These are phyloP conservation scores for Russula olivacea DNA, from an alignment of 768 basidiomycete genomes.

Conservation along the genomic window DNA sequence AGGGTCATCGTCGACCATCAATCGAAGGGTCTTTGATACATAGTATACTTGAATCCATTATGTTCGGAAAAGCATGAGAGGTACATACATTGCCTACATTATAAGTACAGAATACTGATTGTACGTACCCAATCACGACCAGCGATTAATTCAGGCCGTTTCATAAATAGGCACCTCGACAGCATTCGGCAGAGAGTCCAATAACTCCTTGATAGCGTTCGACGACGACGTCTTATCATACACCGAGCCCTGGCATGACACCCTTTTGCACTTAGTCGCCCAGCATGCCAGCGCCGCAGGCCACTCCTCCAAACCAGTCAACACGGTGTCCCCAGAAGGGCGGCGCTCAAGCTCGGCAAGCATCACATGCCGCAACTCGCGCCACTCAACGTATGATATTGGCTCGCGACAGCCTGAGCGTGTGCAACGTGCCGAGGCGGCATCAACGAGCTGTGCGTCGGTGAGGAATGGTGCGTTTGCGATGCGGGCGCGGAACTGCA, in stretches of 20 bases:
- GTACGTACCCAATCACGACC: neutral
- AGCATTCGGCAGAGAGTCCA: constrained; percentile 43
- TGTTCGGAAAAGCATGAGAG: neutral
- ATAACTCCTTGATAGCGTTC: constrained; percentile 48
- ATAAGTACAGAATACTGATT: neutral
- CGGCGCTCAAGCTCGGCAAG: constrained; percentile 52
- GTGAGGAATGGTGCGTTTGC: constrained; percentile 49
- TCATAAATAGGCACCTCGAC: constrained; percentile 27
- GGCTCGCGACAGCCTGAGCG: constrained; percentile 37
- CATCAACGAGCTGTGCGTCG: constrained; percentile 35
- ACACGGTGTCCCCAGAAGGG: constrained; percentile 54
- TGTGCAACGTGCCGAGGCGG: constrained; percentile 47
- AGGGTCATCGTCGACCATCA: neutral
- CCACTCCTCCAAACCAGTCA: constrained; percentile 50
- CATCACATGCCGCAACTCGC: constrained; percentile 55
- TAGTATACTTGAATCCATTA: neutral
- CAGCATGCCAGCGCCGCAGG: constrained; percentile 56
- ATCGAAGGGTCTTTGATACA: neutral
- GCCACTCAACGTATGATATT: constrained; percentile 58
- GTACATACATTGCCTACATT: neutral
- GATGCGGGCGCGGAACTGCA: constrained; percentile 44
- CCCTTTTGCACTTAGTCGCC: constrained; percentile 47
- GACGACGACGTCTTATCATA: constrained; percentile 54
- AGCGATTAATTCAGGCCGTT: neutral
- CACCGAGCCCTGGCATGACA: constrained; percentile 42